Percentiles rank a stretch among this genome's conserved stretches.
Evolutionary conservation across 495 filamentous ascomycete species (phyloP).

Genomic region (Cenococcum geophilum): DNA sequence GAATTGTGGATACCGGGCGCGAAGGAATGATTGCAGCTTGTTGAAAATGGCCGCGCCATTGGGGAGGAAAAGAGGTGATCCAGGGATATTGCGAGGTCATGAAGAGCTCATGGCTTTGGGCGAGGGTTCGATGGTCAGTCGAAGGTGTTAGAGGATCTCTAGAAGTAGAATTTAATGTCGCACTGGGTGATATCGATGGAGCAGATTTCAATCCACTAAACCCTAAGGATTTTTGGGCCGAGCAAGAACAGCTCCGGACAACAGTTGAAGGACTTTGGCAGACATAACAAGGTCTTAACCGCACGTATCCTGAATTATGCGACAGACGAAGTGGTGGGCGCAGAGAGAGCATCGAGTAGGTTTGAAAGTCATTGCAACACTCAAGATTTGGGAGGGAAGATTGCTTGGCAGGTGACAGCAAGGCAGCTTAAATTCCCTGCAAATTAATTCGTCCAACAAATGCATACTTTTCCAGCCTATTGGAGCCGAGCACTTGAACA

Average conservation of each 20-base stretch:
- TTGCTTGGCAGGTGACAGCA: not conserved
- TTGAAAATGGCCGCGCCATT: slow-evolving; percentile 83
- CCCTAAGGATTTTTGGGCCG: slow-evolving; percentile 8
- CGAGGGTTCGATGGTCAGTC: slow-evolving; percentile 65
- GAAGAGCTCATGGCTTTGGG: slow-evolving; percentile 67
- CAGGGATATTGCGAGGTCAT: slow-evolving; percentile 70
- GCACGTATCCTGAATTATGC: not conserved
- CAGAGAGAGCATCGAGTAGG: slow-evolving; percentile 10
- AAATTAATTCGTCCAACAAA: too few species aligned
- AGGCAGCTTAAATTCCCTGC: too few species aligned
- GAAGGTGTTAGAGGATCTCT: slow-evolving; percentile 32
- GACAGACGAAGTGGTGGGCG: slow-evolving; percentile 4
- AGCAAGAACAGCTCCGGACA: slow-evolving; percentile 24
- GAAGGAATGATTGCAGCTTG: slow-evolving; percentile 76
- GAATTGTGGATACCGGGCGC: slow-evolving; percentile 78
- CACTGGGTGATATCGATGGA: not conserved
- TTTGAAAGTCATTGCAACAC: not conserved
- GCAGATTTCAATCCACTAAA: slow-evolving; percentile 11
- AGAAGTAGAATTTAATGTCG: slow-evolving; percentile 26
- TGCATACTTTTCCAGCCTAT: too few species aligned
- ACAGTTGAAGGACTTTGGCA: not conserved
- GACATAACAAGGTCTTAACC: slow-evolving; percentile 6
- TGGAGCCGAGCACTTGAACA: too few species aligned
- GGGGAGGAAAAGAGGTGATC: slow-evolving; percentile 82
- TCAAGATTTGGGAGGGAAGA: not conserved